Evolutionary conservation across 2,329 filamentous ascomycete genomes (phyloP), one percentile per base, ranked within the genome.

Genomic region (Triangularia setosa): DNA sequence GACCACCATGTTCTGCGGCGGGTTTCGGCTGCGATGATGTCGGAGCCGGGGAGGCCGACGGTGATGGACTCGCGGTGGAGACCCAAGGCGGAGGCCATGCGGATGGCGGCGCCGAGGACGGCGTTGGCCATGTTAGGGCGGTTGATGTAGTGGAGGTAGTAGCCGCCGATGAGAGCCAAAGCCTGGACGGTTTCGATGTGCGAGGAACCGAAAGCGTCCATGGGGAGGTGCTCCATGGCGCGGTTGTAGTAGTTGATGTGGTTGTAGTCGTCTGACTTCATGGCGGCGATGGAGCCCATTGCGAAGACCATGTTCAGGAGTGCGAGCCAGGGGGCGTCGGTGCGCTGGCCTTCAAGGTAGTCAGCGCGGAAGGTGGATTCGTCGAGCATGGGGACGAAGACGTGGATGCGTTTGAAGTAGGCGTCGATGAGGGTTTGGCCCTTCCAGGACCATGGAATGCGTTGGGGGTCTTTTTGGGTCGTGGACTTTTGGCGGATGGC

Each of bases 91-190:
- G 87, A 90, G n/a, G 90, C 89, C 84, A 92, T 90, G 62, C 90
- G 82, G 62, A 91, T 81, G 3, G 88, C 87, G 2, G 88, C 89
- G 18, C 90, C 90, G 71, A 90, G 84, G 9, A 92, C 80, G 24
- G 88, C 86, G 72, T 91, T 90, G 16, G 89, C 90, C 79, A 92
- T 89, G 72, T 92, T 92, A 1, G 90, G 90, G 21, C 89, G 83
- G 76, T 91, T 91, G 70, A 90, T 86, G 72, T 92, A 92, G 75
- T 92, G 90, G 63, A 92, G 84, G 73, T 93, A 93, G 77, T 87
- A 90, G 27, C 90, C 90, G 48, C 89, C 89, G 70, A 92, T 86
- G 25, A 93, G 80, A 2, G 86, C 86, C 16, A 92, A 76, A 1
- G 90, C 87, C 72, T 93, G 90, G 2, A 92, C 81, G 0, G 86